phyloP scores from a whole-genome alignment of 139 green algal species.

The Diplosphaera chodatii region DNA sequence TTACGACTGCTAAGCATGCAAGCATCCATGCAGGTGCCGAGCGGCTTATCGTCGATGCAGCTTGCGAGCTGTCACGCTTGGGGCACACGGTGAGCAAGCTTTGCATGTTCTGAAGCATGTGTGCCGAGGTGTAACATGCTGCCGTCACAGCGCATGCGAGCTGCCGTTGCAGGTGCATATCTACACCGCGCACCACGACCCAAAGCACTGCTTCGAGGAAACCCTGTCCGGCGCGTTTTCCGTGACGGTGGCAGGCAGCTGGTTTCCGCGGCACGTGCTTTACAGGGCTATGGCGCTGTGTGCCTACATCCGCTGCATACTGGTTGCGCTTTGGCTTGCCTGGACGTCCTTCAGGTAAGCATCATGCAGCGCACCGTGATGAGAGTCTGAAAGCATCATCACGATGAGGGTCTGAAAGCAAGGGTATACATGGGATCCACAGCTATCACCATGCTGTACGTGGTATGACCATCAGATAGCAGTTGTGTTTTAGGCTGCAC shows the following conservation, averaged over 20 bases:
- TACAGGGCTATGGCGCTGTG: slow-evolving; percentile 70
- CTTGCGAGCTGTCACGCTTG: slow-evolving; percentile 62
- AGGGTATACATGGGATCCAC: no score
- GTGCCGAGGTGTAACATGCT: no score
- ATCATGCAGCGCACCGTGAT: no score
- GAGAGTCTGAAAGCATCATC: no score
- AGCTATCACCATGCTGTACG: neutral
- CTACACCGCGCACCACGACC: slow-evolving; percentile 89
- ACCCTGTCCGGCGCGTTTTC: slow-evolving; percentile 70
- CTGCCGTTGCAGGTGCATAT: slow-evolving; percentile 60
- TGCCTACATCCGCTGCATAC: slow-evolving; percentile 76
- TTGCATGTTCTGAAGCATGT: no score
- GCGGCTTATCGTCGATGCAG: slow-evolving; percentile 91
- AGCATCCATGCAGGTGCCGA: slow-evolving; percentile 68
- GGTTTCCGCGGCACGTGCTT: slow-evolving; percentile 76
- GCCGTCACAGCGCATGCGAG: neutral
- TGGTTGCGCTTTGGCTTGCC: slow-evolving; percentile 59
- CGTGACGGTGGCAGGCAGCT: slow-evolving; percentile 69
- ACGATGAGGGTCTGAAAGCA: no score
- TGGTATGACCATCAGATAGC: neutral
- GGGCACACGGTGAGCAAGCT: slow-evolving; percentile 57
- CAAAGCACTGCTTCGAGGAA: slow-evolving; percentile 80
- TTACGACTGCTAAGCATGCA: no score
- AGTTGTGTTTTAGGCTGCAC: neutral
- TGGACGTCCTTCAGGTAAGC: slow-evolving; percentile 33